phyloP scores from a whole-genome alignment of 2,329 filamentous ascomycete species.

The Colletotrichum sp. region DNA sequence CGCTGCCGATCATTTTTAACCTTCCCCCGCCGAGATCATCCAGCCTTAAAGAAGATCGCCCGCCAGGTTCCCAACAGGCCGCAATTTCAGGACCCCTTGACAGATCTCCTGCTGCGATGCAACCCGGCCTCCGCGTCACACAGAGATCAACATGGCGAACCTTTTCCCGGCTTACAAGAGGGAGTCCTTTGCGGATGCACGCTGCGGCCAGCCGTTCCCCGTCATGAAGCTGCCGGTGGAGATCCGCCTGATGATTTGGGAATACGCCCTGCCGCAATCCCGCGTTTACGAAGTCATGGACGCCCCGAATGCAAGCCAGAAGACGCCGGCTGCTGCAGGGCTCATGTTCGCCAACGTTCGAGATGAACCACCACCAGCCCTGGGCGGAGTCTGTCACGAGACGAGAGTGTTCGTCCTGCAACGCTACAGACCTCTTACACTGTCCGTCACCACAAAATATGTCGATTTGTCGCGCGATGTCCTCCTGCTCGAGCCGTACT shows the following conservation, averaged over 20 bases:
- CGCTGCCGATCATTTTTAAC: constrained; percentile 2
- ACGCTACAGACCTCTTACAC: constrained; percentile 47
- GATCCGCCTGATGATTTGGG: constrained; percentile 52
- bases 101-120: constrained; percentile 19
- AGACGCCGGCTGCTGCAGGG: constrained; percentile 43
- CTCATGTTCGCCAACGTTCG: constrained; percentile 53
- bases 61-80: background rate
- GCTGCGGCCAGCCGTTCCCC: background rate
- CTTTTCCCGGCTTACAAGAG: background rate
- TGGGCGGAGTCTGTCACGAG: constrained; percentile 50
- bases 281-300: constrained; percentile 54
- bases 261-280: constrained; percentile 46
- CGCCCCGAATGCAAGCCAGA: constrained; percentile 44
- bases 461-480: constrained; percentile 51
- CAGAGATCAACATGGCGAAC: constrained; percentile 13
- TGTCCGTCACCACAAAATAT: constrained; percentile 51
- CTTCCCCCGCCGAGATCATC: background rate
- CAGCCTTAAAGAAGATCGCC: constrained; percentile 20
- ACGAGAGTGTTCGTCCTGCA: constrained; percentile 46
- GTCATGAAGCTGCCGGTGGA: constrained; percentile 43
- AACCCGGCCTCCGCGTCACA: constrained; percentile 10
- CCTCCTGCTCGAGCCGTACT: constrained; percentile 51
- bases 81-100: background rate
- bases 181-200: background rate
- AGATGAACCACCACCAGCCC: constrained; percentile 47